Conservation (phyloP, 2,329 filamentous ascomycete species). For the Bretziella fagacearum region DNA sequence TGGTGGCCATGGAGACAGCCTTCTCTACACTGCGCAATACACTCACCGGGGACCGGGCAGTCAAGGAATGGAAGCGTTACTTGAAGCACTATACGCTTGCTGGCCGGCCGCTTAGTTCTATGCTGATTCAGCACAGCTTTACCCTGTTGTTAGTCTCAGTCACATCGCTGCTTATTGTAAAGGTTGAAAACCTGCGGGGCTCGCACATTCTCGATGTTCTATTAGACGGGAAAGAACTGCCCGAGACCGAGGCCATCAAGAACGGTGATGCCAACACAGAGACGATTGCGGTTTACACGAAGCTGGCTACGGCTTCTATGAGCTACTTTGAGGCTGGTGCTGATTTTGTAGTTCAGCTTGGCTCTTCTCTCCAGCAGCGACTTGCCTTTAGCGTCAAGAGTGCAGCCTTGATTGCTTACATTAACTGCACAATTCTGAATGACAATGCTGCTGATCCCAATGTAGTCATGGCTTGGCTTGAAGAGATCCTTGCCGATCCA, state of each 20-base stretch:
- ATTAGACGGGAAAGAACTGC: slow-evolving; percentile 35
- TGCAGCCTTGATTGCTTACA: slow-evolving; percentile 60
- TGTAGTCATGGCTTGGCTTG: slow-evolving; percentile 66
- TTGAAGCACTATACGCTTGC: slow-evolving; percentile 64
- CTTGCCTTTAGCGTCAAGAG: slow-evolving; percentile 77
- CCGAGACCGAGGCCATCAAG: slow-evolving; percentile 12
- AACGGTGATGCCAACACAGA: slow-evolving; percentile 31
- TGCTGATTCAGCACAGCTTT: slow-evolving; percentile 79
- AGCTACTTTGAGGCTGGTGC: slow-evolving; percentile 72
- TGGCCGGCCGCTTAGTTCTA: slow-evolving; percentile 71
- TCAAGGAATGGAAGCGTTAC: slow-evolving; percentile 79
- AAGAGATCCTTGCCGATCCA: slow-evolving; percentile 61
- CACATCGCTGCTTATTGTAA: slow-evolving; percentile 54
- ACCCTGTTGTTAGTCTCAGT: slow-evolving; percentile 68
- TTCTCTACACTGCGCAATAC: slow-evolving; percentile 81
- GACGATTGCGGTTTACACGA: slow-evolving; percentile 47
- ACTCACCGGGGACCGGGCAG: slow-evolving; percentile 42
- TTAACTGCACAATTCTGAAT: slow-evolving; percentile 72
- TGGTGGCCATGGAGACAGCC: slow-evolving; percentile 74
- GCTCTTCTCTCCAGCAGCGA: slow-evolving; percentile 70
- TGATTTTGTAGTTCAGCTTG: slow-evolving; percentile 67
- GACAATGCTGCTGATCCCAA: slow-evolving; percentile 69
- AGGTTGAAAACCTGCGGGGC: slow-evolving; percentile 40
- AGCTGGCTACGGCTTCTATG: slow-evolving; percentile 67
- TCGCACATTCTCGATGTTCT: slow-evolving; percentile 58